phyloP scores from a whole-genome alignment of 129 eudicot genomes.

The Glebionis coronaria region DNA sequence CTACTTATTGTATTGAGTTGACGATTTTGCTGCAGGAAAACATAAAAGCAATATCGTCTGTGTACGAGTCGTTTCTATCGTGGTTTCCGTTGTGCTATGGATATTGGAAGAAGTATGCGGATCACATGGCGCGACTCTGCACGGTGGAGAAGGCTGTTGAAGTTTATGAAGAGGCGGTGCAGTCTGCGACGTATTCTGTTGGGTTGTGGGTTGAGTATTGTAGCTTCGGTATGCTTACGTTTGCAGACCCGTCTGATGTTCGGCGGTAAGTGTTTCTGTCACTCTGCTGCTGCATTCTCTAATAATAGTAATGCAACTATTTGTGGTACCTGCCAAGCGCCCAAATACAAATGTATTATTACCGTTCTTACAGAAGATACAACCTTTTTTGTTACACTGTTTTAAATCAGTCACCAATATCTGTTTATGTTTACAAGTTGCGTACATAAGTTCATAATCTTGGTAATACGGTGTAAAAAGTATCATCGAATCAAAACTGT shows the following conservation, averaged over 20 bases:
- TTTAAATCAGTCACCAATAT: too few relatives aligned
- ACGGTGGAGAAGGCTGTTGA: conserved; percentile 52
- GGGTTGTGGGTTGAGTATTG: conserved; percentile 88
- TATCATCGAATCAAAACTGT: too few relatives aligned
- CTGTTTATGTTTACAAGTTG: too few relatives aligned
- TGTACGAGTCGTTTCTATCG: conserved; percentile 72
- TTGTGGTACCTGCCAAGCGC: too few relatives aligned
- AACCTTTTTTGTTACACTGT: too few relatives aligned
- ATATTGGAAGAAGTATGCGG: conserved; percentile 83
- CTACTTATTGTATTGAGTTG: too few relatives aligned
- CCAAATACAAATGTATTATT: too few relatives aligned
- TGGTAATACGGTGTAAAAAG: too few relatives aligned
- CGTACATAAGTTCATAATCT: too few relatives aligned
- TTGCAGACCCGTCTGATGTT: conserved; percentile 65
- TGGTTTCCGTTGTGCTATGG: conserved; percentile 73
- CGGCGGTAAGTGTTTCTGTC: conserved; percentile 51
- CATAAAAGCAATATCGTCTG: conserved; percentile 54
- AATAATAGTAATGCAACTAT: too few relatives aligned
- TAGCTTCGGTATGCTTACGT: conserved; percentile 54
- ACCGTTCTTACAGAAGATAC: too few relatives aligned
- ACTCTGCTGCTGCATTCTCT: too few relatives aligned
- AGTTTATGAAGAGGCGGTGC: conserved; percentile 61
- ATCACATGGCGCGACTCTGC: conserved; percentile 57
- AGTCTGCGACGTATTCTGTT: conserved; percentile 57
- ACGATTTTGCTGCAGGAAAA: conserved; percentile 87